Conservation (phyloP, 371 early-diverging fungal species). For the Actinomucor elegans region DNA sequence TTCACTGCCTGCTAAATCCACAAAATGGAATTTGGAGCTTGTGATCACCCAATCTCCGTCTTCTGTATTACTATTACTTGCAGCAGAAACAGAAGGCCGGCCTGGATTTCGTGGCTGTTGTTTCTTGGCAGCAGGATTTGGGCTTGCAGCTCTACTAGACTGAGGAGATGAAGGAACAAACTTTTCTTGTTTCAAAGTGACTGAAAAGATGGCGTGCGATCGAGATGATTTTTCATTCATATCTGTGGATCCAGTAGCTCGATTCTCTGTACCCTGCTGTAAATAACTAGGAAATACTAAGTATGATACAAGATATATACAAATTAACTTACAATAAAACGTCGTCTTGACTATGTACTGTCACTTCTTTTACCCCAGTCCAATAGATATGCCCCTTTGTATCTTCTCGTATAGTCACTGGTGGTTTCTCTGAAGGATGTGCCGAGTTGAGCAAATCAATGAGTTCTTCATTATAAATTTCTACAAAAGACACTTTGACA, state of each 20-base stretch:
- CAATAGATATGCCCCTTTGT: constrained; percentile 87
- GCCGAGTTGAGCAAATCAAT: constrained; percentile 75
- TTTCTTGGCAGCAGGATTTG: constrained; percentile 21
- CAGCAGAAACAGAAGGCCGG: not conserved
- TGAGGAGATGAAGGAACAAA: constrained; percentile 31
- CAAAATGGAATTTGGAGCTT: constrained; percentile 94
- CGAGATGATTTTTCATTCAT: constrained; percentile 97
- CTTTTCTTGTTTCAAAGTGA: constrained; percentile 79
- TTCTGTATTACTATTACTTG: constrained; percentile 15
- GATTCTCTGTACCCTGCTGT: constrained; percentile 74
- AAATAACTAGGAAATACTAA: constrained; percentile 52
- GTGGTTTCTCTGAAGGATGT: constrained; percentile 57
- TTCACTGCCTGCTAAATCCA: constrained; percentile 99
- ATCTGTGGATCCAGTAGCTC: constrained; percentile 94
- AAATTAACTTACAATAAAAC: constrained; percentile 62
- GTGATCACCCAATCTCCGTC: constrained; percentile 54
- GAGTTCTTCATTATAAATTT: constrained; percentile 98
- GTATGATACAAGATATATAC: not conserved
- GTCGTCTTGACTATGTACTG: constrained; percentile 74
- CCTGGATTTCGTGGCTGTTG: constrained; percentile 3
- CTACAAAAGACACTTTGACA: constrained; percentile 76
- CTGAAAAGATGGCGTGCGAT: constrained; percentile 98
- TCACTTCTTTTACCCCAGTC: constrained; percentile 85
- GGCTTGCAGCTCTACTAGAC: constrained; percentile 29
- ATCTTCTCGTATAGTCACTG: constrained; percentile 90